Evolutionary conservation across 768 basidiomycete species (phyloP).

Genomic region (Cystobasidium tubakii): DNA sequence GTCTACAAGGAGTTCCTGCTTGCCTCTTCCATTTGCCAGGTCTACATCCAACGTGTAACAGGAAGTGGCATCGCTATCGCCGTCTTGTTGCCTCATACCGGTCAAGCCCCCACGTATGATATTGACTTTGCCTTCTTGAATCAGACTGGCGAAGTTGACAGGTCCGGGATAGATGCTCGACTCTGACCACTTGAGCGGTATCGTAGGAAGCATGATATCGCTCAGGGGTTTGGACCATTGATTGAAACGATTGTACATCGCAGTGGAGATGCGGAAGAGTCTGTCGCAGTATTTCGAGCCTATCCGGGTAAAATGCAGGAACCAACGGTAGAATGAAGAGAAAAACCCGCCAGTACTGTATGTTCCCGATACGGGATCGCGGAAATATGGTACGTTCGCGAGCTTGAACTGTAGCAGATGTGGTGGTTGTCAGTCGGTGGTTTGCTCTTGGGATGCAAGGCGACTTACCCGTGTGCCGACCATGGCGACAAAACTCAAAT

Average conservation of each 20-base stretch:
- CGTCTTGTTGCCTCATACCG: background rate
- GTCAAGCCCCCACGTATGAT: conserved; percentile 29
- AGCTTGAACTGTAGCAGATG: conserved; percentile 17
- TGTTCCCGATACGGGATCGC: conserved; percentile 20
- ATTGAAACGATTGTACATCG: conserved; percentile 7
- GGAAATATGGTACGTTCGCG: conserved; percentile 27
- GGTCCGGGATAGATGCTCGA: conserved; percentile 27
- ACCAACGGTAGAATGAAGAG: conserved; percentile 18
- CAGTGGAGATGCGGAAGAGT: background rate
- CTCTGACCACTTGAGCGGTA: conserved; percentile 31
- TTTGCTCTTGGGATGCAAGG: background rate
- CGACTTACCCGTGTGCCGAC: background rate
- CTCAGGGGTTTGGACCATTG: background rate
- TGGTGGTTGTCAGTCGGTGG: too few species aligned
- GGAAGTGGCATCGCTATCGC: background rate
- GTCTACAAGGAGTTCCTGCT: conserved; percentile 8
- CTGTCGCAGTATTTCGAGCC: conserved; percentile 6
- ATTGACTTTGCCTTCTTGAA: conserved; percentile 32
- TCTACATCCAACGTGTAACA: background rate
- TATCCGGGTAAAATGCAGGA: conserved; percentile 32
- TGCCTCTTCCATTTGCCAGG: background rate
- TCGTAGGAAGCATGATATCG: conserved; percentile 12
- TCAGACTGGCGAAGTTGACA: background rate
- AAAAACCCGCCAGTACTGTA: conserved; percentile 29
- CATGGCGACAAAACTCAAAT: background rate